Evolutionary conservation across 306 rosid genomes (phyloP), one percentile per base, ranked within the genome.

Genomic region (Neltuma alba): DNA sequence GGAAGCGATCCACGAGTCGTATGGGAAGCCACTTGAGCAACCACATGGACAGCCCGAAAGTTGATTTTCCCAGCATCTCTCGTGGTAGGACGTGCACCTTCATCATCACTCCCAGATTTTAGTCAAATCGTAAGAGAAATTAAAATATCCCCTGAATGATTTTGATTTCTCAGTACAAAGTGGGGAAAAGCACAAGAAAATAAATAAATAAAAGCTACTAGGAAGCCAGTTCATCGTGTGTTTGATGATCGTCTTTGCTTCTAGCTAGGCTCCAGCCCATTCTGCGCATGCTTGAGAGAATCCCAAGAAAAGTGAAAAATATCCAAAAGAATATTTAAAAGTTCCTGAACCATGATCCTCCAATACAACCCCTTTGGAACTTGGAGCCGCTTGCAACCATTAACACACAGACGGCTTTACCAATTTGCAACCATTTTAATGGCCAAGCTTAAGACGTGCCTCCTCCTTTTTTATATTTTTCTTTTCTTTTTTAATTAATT

Each of bases 1-100:
- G 77, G 31, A 96, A 81, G 54, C 85, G 48, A 80, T 96, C 99
- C 72, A 96, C 99, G 60, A 96, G 78, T 23, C 89, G 25, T 36
- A 91, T 77, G 73, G 97, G 99, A 30, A 96, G 80, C 99, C 99
- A 96, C 89, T 91, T 96, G 28, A 91, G 94, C 85, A 96, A 81
- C 98, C 94, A 90, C 96, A 93, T 89, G 86, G 99, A 96, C 97
- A 96, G 70, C 90, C 97, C 99, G 57, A 96, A 96, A 87, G 99
- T 96, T n/a, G 99, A 96, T 88, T 78, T 93, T 57, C 99, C 99
- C 89, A 96, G 93, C 98, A 96, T 90, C 93, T 96, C 94, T 85
- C 87, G 89, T 87, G 99, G 99, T 72, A 96, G 91, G 78, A 96
- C 85, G 90, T 96, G 99, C 74, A 96, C 99, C 99, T 96, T 80